These are phyloP conservation scores for Buxus sempervirens DNA, from an alignment of 164 flowering plant genomes.

Conservation along the genomic window DNA sequence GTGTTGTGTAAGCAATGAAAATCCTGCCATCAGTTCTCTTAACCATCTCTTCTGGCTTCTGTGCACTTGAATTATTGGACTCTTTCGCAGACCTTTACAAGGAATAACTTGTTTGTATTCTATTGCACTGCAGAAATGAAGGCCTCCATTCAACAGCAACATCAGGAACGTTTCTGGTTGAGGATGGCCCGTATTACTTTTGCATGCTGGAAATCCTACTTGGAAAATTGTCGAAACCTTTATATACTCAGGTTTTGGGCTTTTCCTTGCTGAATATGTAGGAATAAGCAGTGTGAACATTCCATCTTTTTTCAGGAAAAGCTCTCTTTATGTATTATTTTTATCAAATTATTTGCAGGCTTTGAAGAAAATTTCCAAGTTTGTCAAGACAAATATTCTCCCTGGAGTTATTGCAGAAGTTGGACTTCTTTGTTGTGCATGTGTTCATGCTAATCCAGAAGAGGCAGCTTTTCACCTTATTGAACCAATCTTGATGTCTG, in stretches of 20 bases:
- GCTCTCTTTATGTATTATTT: constrained; percentile 10
- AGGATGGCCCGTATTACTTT: constrained; percentile 89
- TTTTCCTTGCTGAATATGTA: constrained; percentile 6
- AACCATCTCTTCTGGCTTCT: not conserved
- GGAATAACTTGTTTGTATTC: constrained; percentile 4
- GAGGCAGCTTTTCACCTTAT: constrained; percentile 76
- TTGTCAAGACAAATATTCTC: constrained; percentile 86
- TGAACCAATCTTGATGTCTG: constrained; percentile 67
- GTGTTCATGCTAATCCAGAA: constrained; percentile 83
- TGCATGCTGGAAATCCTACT: constrained; percentile 93
- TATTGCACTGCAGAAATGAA: constrained; percentile 63
- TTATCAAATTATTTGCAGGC: constrained; percentile 49
- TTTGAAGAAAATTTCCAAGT: constrained; percentile 84
- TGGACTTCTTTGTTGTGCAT: constrained; percentile 97
- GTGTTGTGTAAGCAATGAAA: constrained; percentile 64
- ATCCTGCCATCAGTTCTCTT: constrained; percentile 1
- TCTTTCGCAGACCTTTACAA: not conserved
- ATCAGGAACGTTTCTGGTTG: constrained; percentile 92
- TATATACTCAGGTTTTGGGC: constrained; percentile 70
- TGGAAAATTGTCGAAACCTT: constrained; percentile 73
- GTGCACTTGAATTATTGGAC: constrained; percentile 4
- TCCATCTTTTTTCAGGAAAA: not conserved
- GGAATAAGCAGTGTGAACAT: not conserved
- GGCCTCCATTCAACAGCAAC: constrained; percentile 66
- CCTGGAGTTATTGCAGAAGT: constrained; percentile 98